phyloP scores from a whole-genome alignment of 1,284 basidiomycete species.

The Crepidotus sp. region DNA sequence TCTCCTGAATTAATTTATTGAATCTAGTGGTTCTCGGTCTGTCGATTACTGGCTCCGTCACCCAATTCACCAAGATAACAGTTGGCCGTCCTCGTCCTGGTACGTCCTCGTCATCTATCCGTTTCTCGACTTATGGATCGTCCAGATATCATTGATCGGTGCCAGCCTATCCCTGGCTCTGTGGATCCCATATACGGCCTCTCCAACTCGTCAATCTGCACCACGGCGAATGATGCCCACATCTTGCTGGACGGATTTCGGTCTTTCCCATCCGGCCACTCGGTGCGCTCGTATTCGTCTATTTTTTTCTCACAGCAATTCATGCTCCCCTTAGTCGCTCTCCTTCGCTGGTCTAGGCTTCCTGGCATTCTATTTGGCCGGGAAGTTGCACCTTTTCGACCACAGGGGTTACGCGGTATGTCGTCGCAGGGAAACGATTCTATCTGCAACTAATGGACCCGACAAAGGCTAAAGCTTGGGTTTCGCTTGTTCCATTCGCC shows the following conservation, averaged over 20 bases:
- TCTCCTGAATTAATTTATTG: constrained; percentile 4
- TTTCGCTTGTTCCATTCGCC: constrained; percentile 67
- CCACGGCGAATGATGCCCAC: constrained; percentile 43
- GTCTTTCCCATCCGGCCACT: constrained; percentile 91
- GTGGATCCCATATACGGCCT: constrained; percentile 69
- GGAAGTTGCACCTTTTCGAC: constrained; percentile 90
- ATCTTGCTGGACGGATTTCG: constrained; percentile 81
- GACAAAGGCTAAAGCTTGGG: constrained; percentile 73
- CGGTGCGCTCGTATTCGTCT: constrained; percentile 29
- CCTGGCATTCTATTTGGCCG: constrained; percentile 80
- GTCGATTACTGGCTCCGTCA: constrained; percentile 71
- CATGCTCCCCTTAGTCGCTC: constrained; percentile 36
- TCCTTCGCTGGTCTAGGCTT: constrained; percentile 92
- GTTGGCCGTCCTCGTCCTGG: constrained; percentile 88
- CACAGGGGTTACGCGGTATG: constrained; percentile 67
- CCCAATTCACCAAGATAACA: constrained; percentile 79
- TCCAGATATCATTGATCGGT: constrained; percentile 74
- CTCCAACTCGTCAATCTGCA: constrained; percentile 73
- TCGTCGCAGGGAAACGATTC: constrained; percentile 12
- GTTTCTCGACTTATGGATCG: not conserved
- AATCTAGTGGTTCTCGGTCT: constrained; percentile 62
- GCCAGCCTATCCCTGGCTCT: constrained; percentile 62
- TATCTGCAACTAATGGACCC: not conserved
- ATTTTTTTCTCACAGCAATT: not conserved
- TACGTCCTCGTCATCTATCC: constrained; percentile 21